Evolutionary conservation across 2,329 filamentous ascomycete genomes (phyloP), one percentile per base, ranked within the genome.

Genomic region (Botrytis paeoniae): DNA sequence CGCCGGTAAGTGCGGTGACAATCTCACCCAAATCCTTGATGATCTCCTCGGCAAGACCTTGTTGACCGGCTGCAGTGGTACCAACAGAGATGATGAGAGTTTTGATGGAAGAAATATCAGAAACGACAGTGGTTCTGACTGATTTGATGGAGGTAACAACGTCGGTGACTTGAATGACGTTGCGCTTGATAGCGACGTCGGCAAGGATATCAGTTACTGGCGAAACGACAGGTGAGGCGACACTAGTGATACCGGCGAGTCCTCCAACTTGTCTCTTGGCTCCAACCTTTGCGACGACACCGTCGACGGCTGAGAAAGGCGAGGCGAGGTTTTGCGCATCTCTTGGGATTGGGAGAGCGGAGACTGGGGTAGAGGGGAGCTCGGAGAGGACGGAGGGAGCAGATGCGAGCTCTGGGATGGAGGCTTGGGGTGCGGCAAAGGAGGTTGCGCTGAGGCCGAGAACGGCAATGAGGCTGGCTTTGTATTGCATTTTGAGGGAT

Each of bases 371-470:
- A 37, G 59, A 60, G 32, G 59, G 32, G 32, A 37, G 59, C 35
- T 60, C 35, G 59, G 32, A 35, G 35, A 37, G 32, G 12, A 35
- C 18, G 35, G 32, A 35, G 10, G 32, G 20, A 14, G 18, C 35
- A 12, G 48, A 32, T 59, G n/a, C 3, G 22, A n/a, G 18, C 16
- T 22, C 4, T 32, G 37, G 22, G 39, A 66, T 10, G 18, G 18
- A n/a, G 1, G 7, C 20, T 32, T n/a, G n/a, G 16, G 65, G 45
- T 20, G 45, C 48, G 18, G 51, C 45, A 25, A 69, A 37, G 9
- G 66, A 32, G 20, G 39, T 62, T 60, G 54, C 39, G 54, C 54
- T 45, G 37, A 70, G 54, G 54, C 68, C 54, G 29, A 70, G 66
- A 32, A 63, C 22, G 54, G 68, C 68, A 16, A 70, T 29, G 54